Evolutionary conservation across 2,329 filamentous ascomycete species (phyloP).

Genomic region (Cytospora chrysosperma): DNA sequence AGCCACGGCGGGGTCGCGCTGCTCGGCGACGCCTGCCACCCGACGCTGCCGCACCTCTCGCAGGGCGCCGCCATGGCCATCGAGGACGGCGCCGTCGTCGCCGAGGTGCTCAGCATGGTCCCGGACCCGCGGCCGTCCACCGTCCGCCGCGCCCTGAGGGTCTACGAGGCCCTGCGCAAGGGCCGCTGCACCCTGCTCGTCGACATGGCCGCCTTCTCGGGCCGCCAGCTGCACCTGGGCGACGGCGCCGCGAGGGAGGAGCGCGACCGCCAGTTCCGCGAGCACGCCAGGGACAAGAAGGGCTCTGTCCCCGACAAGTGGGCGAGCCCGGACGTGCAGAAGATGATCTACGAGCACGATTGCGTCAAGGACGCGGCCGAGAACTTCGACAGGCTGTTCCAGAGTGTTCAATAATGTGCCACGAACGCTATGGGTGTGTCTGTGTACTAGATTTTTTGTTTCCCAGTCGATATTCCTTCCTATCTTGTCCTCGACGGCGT

Average conservation of each 20-base stretch:
- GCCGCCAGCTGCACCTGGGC: conserved; percentile 56
- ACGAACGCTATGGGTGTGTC: not conserved
- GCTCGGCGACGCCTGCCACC: conserved; percentile 65
- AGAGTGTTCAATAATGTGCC: conserved; percentile 22
- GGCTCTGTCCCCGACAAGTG: conserved; percentile 63
- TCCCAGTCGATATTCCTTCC: no score
- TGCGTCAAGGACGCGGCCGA: conserved; percentile 55
- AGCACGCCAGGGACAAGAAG: conserved; percentile 47
- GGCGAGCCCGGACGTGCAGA: conserved; percentile 68
- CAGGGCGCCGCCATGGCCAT: conserved; percentile 69
- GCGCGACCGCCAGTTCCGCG: conserved; percentile 55
- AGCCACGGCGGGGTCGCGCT: conserved; percentile 55
- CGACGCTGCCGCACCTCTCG: conserved; percentile 65
- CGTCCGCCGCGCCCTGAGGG: conserved; percentile 50
- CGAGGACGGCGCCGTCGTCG: conserved; percentile 63
- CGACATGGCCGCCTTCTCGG: conserved; percentile 51
- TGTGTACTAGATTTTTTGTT: not conserved
- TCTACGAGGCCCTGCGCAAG: conserved; percentile 58
- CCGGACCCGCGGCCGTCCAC: conserved; percentile 37
- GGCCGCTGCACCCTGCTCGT: conserved; percentile 54
- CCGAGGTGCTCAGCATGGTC: conserved; percentile 48
- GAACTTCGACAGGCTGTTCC: conserved; percentile 49
- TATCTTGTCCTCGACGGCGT: no score
- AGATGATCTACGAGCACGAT: conserved; percentile 64
- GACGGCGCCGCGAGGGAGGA: conserved; percentile 59